Percentiles rank a stretch among this genome's conserved stretches.
phyloP scores from a whole-genome alignment of 129 eudicot species.

The Deinandra increscens region DNA sequence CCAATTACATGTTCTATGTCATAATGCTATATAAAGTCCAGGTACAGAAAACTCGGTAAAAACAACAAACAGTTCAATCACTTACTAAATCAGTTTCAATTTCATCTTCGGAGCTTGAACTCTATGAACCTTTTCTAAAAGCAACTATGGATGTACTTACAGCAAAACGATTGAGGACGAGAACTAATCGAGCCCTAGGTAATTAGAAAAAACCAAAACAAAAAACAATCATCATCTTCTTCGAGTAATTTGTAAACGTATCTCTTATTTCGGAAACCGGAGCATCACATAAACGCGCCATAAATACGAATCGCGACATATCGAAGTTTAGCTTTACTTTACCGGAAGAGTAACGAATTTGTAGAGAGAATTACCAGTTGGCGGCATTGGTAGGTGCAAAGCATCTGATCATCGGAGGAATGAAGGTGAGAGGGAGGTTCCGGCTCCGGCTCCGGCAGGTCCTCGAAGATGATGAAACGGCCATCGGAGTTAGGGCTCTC shows the following conservation, averaged over 20 bases:
- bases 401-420: slow-evolving; percentile 75
- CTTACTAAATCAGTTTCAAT: background rate
- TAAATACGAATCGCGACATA: slow-evolving; percentile 3
- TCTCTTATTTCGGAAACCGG: slow-evolving; percentile 1
- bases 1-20: background rate
- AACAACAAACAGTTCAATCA: background rate
- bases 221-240: background rate
- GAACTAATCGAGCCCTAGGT: slow-evolving; percentile 12
- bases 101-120: background rate
- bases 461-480: slow-evolving; percentile 66
- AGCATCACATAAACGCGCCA: background rate
- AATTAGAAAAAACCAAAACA: background rate
- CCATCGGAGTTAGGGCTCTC: slow-evolving; percentile 59
- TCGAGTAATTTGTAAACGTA: background rate
- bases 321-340: background rate
- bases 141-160: background rate
- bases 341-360: background rate
- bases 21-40: background rate
- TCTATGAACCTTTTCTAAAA: too few species aligned
- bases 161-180: slow-evolving; percentile 4
- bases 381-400: slow-evolving; percentile 94
- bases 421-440: slow-evolving; percentile 32
- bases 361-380: slow-evolving; percentile 57
- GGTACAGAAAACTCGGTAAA: background rate
- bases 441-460: slow-evolving; percentile 53